Conservation (phyloP, 2,329 filamentous ascomycete genomes). For the Byssoonygena ceratinophila region DNA sequence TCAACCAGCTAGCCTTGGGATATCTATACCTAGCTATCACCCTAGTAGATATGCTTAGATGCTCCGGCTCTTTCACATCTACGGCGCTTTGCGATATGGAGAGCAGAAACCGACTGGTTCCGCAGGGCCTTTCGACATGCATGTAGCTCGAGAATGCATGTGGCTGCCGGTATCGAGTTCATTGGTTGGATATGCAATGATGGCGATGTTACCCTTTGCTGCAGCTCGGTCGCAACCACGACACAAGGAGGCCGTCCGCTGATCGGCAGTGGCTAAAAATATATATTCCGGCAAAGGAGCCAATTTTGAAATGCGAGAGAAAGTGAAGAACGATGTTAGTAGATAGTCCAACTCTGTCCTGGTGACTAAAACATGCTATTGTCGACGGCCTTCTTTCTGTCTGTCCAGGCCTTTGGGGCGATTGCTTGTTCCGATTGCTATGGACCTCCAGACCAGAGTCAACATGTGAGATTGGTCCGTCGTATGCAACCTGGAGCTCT, state of each 20-base stretch:
- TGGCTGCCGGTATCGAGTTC: background rate
- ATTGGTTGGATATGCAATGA: background rate
- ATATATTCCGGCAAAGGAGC: background rate
- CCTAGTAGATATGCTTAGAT: too few species aligned
- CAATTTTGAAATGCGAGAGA: background rate
- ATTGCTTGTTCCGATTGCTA: constrained; percentile 19
- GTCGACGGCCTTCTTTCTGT: constrained; percentile 7
- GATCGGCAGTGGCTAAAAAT: background rate
- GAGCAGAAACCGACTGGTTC: too few species aligned
- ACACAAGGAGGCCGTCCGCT: background rate
- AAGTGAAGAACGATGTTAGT: background rate
- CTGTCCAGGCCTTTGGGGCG: background rate
- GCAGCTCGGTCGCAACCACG: background rate
- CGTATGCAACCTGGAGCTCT: constrained; percentile 20
- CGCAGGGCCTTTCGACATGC: too few species aligned
- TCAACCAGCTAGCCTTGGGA: too few species aligned
- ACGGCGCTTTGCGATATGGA: too few species aligned
- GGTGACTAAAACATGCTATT: constrained; percentile 7
- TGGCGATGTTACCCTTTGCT: background rate
- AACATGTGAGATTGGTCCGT: constrained; percentile 18
- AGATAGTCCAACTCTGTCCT: background rate
- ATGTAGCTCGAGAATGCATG: too few species aligned
- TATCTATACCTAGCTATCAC: too few species aligned
- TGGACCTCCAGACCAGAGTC: constrained; percentile 15
- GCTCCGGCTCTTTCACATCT: too few species aligned